Conservation (phyloP, 2,329 filamentous ascomycete species). For the Aspergillus caelatus region DNA sequence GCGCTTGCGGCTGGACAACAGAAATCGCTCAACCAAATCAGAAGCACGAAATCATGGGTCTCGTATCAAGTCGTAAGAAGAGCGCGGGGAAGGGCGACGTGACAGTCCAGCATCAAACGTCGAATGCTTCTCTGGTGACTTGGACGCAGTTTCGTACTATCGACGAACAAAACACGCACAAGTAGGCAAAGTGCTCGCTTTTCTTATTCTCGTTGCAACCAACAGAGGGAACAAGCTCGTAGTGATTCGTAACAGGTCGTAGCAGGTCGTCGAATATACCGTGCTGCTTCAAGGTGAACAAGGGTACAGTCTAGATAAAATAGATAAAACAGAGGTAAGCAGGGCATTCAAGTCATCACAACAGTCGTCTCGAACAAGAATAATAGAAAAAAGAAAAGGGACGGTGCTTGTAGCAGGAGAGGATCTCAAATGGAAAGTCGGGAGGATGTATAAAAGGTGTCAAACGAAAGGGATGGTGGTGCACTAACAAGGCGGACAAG, state of each 20-base stretch:
- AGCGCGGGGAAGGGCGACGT: constrained; percentile 28
- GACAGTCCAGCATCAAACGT: constrained; percentile 25
- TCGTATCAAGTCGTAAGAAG: constrained; percentile 49
- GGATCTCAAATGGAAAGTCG: constrained; percentile 3
- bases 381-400: constrained; percentile 12
- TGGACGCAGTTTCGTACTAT: constrained; percentile 1
- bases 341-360: constrained; percentile 24
- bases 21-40: constrained; percentile 30
- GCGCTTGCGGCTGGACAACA: constrained; percentile 25
- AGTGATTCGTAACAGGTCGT: constrained; percentile 32
- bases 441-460: constrained; percentile 28
- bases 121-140: constrained; percentile 8
- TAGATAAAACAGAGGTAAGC: constrained; percentile 13
- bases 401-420: background rate
- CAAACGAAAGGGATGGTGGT: constrained; percentile 28
- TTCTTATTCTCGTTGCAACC: constrained; percentile 7
- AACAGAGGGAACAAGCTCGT: constrained; percentile 19
- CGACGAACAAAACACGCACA: constrained; percentile 1
- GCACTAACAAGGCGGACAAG: constrained; percentile 30
- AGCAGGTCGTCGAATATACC: constrained; percentile 28
- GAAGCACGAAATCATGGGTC: constrained; percentile 41
- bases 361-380: constrained; percentile 14
- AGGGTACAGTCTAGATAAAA: constrained; percentile 21
- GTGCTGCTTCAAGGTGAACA: constrained; percentile 12
- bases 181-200: constrained; percentile 14